phyloP scores from a whole-genome alignment of 2,329 filamentous ascomycete species.

The Trichoderma pleuroti region DNA sequence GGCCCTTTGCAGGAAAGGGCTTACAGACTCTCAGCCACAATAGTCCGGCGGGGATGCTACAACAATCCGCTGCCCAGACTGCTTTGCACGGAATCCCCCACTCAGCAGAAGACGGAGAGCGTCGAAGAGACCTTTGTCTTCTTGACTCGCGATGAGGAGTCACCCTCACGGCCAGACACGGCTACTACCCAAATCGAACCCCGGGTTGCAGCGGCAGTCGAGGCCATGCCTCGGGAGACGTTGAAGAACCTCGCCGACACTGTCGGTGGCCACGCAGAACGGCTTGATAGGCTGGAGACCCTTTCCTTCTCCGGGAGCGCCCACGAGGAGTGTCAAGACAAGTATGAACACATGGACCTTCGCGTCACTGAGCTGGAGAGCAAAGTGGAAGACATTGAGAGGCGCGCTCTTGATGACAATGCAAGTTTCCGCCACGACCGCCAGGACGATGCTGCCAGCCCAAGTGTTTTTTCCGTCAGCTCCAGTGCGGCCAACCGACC shows the following conservation, averaged over 20 bases:
- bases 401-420: slow-evolving; percentile 47
- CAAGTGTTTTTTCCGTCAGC: slow-evolving; percentile 46
- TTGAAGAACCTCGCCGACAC: slow-evolving; percentile 48
- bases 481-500: slow-evolving; percentile 41
- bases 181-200: slow-evolving; percentile 31
- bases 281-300: slow-evolving; percentile 67
- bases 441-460: slow-evolving; percentile 42
- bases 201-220: slow-evolving; percentile 20
- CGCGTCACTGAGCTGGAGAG: slow-evolving; percentile 67
- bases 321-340: slow-evolving; percentile 67
- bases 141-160: slow-evolving; percentile 21
- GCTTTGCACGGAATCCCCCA: slow-evolving; percentile 12
- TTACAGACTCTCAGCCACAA: slow-evolving; percentile 48
- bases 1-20: slow-evolving; percentile 55
- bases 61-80: neutral
- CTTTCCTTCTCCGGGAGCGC: slow-evolving; percentile 62
- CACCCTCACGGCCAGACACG: slow-evolving; percentile 22
- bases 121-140: slow-evolving; percentile 28
- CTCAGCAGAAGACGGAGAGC: slow-evolving; percentile 20
- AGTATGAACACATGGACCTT: slow-evolving; percentile 63
- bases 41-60: slow-evolving; percentile 25
- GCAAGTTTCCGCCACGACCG: slow-evolving; percentile 36
- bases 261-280: slow-evolving; percentile 59
- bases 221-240: slow-evolving; percentile 32
- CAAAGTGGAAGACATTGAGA: slow-evolving; percentile 58